Percentiles rank a stretch among this genome's conserved stretches.
Evolutionary conservation across 257 asterid species (phyloP).

Genomic region (Nicotiana obtusifolia): DNA sequence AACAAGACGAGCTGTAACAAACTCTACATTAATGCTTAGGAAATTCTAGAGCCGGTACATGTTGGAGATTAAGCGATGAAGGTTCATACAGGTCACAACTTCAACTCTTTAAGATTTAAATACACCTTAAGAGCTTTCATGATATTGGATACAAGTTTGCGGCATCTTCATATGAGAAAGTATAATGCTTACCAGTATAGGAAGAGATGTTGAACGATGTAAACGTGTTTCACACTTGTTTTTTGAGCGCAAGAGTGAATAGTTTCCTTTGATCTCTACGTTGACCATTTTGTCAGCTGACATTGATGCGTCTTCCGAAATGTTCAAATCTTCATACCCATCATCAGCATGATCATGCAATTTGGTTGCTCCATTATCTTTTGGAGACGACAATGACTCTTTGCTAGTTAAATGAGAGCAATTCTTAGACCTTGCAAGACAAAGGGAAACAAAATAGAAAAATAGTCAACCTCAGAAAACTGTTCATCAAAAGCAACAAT

Average conservation of each 20-base stretch:
- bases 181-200: conserved; percentile 46
- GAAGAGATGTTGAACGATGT: conserved; percentile 32
- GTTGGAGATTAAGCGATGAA: conserved; percentile 8
- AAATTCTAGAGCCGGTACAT: neutral
- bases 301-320: conserved; percentile 22
- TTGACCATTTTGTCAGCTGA: conserved; percentile 22
- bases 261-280: conserved; percentile 30
- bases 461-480: conserved; percentile 18
- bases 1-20: neutral
- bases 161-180: neutral
- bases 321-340: conserved; percentile 27
- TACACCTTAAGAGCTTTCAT: neutral
- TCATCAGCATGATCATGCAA: conserved; percentile 27
- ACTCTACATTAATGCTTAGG: neutral
- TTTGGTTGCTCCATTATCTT: conserved; percentile 25
- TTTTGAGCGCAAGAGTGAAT: conserved; percentile 26
- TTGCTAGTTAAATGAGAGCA: conserved; percentile 30
- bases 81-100: neutral
- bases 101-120: neutral
- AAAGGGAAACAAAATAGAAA: conserved; percentile 14
- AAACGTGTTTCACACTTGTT: conserved; percentile 23
- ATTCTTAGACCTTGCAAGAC: conserved; percentile 41
- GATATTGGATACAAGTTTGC: neutral
- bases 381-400: conserved; percentile 32
- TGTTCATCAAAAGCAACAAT: conserved; percentile 11